A percentile compares a stretch with the other conserved stretches of the same genome.
phyloP scores from a whole-genome alignment of 2,329 filamentous ascomycete genomes.

The Colletotrichum sp. region DNA sequence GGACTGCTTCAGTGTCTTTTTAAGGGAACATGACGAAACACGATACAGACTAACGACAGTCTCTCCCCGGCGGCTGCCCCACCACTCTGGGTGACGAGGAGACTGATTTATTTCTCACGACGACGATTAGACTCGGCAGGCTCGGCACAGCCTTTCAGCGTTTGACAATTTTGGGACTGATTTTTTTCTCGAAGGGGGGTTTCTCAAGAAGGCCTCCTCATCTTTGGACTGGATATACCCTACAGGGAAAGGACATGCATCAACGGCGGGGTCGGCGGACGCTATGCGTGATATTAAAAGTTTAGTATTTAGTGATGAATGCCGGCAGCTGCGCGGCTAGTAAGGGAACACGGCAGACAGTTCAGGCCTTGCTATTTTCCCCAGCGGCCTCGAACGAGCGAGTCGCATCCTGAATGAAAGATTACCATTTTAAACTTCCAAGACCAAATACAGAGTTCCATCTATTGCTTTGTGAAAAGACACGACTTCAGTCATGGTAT shows the following conservation, averaged over 20 bases:
- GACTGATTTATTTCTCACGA: constrained; percentile 1
- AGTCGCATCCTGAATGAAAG: neutral
- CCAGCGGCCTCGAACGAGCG: neutral
- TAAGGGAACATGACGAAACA: neutral
- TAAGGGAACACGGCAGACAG: neutral
- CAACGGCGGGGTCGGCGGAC: neutral
- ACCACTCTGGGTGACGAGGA: neutral
- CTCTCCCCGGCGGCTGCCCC: neutral
- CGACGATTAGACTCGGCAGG: neutral
- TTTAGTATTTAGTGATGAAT: neutral
- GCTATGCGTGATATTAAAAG: neutral
- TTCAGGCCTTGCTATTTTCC: neutral
- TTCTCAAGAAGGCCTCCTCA: neutral
- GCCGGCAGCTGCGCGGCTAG: neutral
- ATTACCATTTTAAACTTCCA: neutral
- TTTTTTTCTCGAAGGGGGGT: neutral
- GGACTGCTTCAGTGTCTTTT: constrained; percentile 2
- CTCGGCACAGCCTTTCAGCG: neutral
- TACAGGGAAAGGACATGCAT: constrained; percentile 5
- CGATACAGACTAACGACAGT: constrained; percentile 2
- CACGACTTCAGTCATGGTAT: neutral
- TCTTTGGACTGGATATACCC: constrained; percentile 21
- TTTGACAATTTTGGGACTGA: neutral
- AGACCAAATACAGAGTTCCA: neutral
- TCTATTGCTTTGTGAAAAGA: neutral